These are phyloP conservation scores for Abelmoschus esculentus DNA, from an alignment of 345 rosid species.

Conservation along the genomic window DNA sequence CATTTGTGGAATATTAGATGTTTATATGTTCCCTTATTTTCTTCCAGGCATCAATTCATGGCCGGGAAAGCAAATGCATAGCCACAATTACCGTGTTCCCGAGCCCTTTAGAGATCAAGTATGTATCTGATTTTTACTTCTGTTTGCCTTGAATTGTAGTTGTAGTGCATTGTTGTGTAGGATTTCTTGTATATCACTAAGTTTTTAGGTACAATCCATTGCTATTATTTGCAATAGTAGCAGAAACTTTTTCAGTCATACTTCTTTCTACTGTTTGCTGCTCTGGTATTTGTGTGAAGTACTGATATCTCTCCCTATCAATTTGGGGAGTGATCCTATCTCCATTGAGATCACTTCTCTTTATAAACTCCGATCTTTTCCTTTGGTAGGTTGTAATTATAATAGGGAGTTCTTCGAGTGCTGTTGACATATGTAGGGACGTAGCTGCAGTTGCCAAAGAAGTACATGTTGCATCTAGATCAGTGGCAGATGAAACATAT, in stretches of 20 bases:
- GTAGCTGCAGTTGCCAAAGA: slow-evolving; percentile 50
- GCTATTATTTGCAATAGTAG: neutral
- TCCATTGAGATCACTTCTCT: neutral
- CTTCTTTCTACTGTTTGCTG: neutral
- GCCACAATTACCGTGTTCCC: slow-evolving; percentile 72
- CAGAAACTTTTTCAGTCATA: neutral
- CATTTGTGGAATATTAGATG: neutral
- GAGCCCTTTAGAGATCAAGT: slow-evolving; percentile 62
- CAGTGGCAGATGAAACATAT: slow-evolving; percentile 37
- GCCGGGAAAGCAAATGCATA: slow-evolving; percentile 90
- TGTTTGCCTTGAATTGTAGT: neutral
- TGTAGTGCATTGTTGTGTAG: neutral
- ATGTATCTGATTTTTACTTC: slow-evolving; percentile 23
- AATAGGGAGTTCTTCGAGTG: slow-evolving; percentile 42
- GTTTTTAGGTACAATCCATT: neutral
- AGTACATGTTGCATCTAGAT: slow-evolving; percentile 67
- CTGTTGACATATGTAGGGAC: slow-evolving; percentile 66
- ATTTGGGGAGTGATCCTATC: neutral
- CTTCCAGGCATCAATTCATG: slow-evolving; percentile 56
- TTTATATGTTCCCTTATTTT: neutral
- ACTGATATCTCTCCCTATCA: neutral
- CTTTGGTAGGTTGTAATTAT: slow-evolving; percentile 1
- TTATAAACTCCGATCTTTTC: neutral
- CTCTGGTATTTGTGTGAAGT: neutral
- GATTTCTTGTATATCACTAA: neutral